These are phyloP conservation scores for Coniosporium tulheliwenetii DNA, from an alignment of 2,329 filamentous ascomycete genomes.

Conservation along the genomic window DNA sequence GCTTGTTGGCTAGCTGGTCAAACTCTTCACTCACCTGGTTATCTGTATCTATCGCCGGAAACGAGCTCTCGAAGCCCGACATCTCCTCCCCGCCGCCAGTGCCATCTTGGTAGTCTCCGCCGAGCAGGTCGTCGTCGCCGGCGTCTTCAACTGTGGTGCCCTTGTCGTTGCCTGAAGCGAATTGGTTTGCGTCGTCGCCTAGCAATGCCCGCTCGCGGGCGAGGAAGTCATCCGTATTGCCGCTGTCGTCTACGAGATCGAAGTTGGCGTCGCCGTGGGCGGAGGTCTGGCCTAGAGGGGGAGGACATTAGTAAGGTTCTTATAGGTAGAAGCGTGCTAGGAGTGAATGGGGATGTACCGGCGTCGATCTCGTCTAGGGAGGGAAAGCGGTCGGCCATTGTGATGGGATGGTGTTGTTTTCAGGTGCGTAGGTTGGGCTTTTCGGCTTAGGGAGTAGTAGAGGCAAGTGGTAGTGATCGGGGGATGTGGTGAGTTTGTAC, in stretches of 20 bases:
- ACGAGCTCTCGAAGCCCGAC: constrained; percentile 68
- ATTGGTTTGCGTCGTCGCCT: constrained; percentile 86
- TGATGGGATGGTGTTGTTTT: constrained; percentile 8
- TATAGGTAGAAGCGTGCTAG: background rate
- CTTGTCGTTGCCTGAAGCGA: constrained; percentile 60
- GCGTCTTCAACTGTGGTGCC: constrained; percentile 44
- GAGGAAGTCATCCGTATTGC: constrained; percentile 69
- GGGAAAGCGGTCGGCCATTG: constrained; percentile 36
- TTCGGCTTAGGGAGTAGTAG: too few species aligned
- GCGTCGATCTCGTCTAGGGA: constrained; percentile 37
- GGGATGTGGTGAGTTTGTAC: too few species aligned
- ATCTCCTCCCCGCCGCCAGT: constrained; percentile 27
- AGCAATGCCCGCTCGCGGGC: constrained; percentile 79
- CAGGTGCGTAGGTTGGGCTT: background rate
- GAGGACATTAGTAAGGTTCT: background rate
- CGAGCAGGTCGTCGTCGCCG: constrained; percentile 57
- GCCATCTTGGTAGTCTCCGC: constrained; percentile 37
- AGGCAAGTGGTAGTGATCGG: too few species aligned
- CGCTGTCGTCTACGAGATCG: constrained; percentile 36
- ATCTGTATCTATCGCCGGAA: constrained; percentile 63
- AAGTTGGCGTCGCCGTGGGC: constrained; percentile 34
- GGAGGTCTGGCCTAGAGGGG: constrained; percentile 48
- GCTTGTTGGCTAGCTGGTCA: background rate
- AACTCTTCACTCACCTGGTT: constrained; percentile 45
- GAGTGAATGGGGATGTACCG: constrained; percentile 18